Conservation (phyloP, 2,329 filamentous ascomycete species). For the Beauveria australis region DNA sequence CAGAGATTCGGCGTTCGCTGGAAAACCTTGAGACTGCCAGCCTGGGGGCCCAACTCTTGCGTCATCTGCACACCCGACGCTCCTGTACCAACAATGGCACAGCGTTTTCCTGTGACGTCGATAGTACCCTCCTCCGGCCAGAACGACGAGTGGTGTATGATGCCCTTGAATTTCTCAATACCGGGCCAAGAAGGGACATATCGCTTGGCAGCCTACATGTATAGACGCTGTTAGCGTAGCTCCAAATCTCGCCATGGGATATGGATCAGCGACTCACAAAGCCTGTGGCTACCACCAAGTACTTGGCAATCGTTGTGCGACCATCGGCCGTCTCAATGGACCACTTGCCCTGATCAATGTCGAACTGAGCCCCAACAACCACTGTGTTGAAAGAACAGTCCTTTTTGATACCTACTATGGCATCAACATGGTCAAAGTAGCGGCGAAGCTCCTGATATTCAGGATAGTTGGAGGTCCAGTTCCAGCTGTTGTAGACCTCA, state of each 20-base stretch:
- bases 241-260: rapidly evolving
- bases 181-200: conserved; percentile 49
- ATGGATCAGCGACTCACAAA: neutral
- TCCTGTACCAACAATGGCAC: conserved; percentile 51
- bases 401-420: conserved; percentile 38
- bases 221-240: neutral
- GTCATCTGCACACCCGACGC: conserved; percentile 51
- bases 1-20: conserved; percentile 55
- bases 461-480: conserved; percentile 40
- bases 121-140: conserved; percentile 46
- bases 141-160: conserved; percentile 45
- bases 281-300: conserved; percentile 41
- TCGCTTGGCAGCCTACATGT: conserved; percentile 38
- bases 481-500: conserved; percentile 40
- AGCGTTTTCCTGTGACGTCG: conserved; percentile 45
- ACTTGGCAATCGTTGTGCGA: conserved; percentile 34
- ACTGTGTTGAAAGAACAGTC: conserved; percentile 42
- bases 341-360: conserved; percentile 35
- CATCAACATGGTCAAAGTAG: conserved; percentile 50
- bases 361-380: conserved; percentile 38
- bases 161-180: conserved; percentile 45
- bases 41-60: conserved; percentile 46
- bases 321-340: conserved; percentile 36
- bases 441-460: conserved; percentile 36
- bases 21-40: conserved; percentile 43